A percentile compares a stretch with the other conserved stretches of the same genome.
Conservation (phyloP, 1,284 basidiomycete genomes). For the Ganoderma sp. region DNA sequence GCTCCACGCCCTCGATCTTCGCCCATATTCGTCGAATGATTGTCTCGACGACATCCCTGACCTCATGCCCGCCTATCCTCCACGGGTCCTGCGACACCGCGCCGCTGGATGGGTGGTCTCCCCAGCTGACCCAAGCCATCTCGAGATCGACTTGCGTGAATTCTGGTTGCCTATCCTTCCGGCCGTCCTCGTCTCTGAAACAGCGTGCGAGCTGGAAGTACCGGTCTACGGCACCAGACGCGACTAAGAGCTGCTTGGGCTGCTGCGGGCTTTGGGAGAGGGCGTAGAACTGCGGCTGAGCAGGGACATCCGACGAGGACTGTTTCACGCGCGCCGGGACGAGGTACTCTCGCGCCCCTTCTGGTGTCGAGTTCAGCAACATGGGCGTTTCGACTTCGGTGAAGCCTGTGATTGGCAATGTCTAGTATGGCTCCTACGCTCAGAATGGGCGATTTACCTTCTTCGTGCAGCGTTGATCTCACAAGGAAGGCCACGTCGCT, state of each 20-base stretch:
- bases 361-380: slow-evolving; percentile 91
- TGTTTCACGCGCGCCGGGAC: slow-evolving; percentile 78
- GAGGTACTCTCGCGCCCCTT: slow-evolving; percentile 94
- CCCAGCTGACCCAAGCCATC: slow-evolving; percentile 94
- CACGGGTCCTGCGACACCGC: slow-evolving; percentile 51
- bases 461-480: slow-evolving; percentile 74
- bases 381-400: slow-evolving; percentile 93
- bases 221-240: slow-evolving; percentile 86
- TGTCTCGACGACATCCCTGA: slow-evolving; percentile 77
- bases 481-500: slow-evolving; percentile 82
- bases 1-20: slow-evolving; percentile 59
- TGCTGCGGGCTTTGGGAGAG: slow-evolving; percentile 96
- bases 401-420: slow-evolving; percentile 61
- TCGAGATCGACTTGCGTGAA: slow-evolving; percentile 97
- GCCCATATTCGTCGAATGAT: slow-evolving; percentile 80
- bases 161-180: slow-evolving; percentile 94
- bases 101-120: slow-evolving; percentile 33
- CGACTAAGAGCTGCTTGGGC: slow-evolving; percentile 92
- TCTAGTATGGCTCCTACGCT: slow-evolving; percentile 13
- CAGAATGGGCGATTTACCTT: slow-evolving; percentile 53
- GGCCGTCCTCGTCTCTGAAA: slow-evolving; percentile 94
- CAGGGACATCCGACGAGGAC: slow-evolving; percentile 20
- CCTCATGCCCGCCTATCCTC: slow-evolving; percentile 85
- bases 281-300: slow-evolving; percentile 80
- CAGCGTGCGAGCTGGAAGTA: slow-evolving; percentile 95